Percentiles rank a stretch among this genome's conserved stretches.
Evolutionary conservation across 192 early-diverging fungal species (phyloP).

Genomic region (Geranomyces michiganensis): DNA sequence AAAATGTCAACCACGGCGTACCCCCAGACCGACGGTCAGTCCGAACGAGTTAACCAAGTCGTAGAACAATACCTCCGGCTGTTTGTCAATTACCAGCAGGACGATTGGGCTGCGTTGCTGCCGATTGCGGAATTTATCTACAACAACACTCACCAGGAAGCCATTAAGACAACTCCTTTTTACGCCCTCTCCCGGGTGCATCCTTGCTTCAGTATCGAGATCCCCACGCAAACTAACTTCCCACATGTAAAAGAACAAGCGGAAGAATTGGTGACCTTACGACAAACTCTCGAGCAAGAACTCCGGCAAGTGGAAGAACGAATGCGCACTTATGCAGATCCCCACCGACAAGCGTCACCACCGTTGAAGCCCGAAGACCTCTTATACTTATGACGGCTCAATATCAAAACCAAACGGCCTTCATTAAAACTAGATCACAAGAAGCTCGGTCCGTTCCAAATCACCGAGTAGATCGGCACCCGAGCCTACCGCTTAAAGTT

Average conservation of each 20-base stretch:
- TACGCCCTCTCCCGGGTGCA: not conserved
- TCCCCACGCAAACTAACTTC: too few relatives aligned
- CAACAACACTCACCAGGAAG: slow-evolving; percentile 30
- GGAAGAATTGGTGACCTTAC: not conserved
- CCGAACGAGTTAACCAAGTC: slow-evolving; percentile 3
- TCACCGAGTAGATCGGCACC: not conserved
- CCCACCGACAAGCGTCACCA: not conserved
- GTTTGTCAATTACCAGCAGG: slow-evolving; percentile 15
- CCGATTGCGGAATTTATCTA: slow-evolving; percentile 34
- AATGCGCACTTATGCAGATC: not conserved
- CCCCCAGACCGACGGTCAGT: slow-evolving; percentile 13
- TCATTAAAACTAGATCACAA: not conserved
- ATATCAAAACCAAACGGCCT: not conserved
- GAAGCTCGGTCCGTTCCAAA: not conserved
- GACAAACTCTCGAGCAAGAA: not conserved
- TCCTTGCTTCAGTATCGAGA: not conserved
- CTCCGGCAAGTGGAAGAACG: not conserved
- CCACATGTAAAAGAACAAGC: not conserved
- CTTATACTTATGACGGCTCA: not conserved
- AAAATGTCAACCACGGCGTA: not conserved
- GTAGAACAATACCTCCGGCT: slow-evolving; percentile 10
- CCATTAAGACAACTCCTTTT: not conserved
- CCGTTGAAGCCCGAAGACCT: not conserved
- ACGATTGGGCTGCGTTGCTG: slow-evolving; percentile 32
- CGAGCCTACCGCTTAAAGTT: slow-evolving; percentile 2